These are phyloP conservation scores for Euphorbia schlechtendalii DNA, from an alignment of 441 rosid species.

Conservation along the genomic window DNA sequence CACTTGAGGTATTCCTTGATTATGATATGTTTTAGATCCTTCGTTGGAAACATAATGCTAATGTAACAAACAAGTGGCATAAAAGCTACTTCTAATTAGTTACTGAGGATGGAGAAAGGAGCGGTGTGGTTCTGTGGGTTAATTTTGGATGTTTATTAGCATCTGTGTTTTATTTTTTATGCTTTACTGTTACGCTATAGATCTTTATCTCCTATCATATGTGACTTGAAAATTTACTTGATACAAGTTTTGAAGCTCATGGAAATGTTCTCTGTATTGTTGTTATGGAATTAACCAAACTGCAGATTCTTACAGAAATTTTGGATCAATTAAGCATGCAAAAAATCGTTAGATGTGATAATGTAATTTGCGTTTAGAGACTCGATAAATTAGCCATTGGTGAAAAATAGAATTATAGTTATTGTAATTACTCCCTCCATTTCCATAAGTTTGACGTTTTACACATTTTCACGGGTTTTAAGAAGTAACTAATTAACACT, in stretches of 20 bases:
- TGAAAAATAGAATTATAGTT: not conserved
- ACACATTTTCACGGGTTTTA: too few species aligned
- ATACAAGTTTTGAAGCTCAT: not conserved
- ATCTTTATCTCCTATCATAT: too few species aligned
- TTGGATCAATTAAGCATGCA: not conserved
- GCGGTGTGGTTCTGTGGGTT: not conserved
- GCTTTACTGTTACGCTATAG: too few species aligned
- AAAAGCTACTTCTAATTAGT: conserved; percentile 3
- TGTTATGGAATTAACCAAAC: not conserved
- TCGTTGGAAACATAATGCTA: not conserved
- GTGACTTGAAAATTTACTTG: conserved; percentile 1
- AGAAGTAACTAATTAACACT: too few species aligned
- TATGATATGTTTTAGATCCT: not conserved
- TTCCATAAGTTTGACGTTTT: too few species aligned
- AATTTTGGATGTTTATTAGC: not conserved
- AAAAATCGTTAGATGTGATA: not conserved
- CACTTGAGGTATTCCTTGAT: conserved; percentile 51
- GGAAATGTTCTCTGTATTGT: conserved; percentile 2
- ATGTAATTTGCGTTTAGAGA: not conserved
- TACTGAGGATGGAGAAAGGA: conserved; percentile 9
- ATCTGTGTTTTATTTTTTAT: not conserved
- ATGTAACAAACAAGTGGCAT: not conserved
- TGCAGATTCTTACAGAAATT: not conserved
- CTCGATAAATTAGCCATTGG: not conserved
- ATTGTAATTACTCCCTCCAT: too few species aligned